These are phyloP conservation scores for Gossypium schwendimanii DNA, from an alignment of 441 rosid species.

Conservation along the genomic window DNA sequence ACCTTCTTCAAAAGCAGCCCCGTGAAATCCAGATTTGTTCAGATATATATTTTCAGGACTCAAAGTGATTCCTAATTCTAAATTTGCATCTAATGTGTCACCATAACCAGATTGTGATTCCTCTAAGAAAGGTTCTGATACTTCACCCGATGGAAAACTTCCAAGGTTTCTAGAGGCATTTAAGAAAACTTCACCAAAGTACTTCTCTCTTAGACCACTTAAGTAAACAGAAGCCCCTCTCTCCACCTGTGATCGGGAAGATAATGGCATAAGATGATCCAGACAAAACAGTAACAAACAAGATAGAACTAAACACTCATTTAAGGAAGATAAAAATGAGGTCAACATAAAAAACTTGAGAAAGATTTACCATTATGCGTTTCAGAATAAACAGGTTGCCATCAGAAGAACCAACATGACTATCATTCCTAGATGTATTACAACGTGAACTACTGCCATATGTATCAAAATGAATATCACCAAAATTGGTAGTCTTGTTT, in stretches of 20 bases:
- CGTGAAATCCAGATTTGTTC: slow-evolving; percentile 22
- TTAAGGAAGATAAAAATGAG: neutral
- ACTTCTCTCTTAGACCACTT: slow-evolving; percentile 91
- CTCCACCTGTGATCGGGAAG: slow-evolving; percentile 63
- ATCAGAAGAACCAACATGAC: slow-evolving; percentile 37
- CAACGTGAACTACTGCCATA: slow-evolving; percentile 26
- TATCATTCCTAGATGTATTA: slow-evolving; percentile 33
- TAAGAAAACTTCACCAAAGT: slow-evolving; percentile 83
- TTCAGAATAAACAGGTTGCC: slow-evolving; percentile 64
- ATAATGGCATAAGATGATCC: neutral
- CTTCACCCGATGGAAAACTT: slow-evolving; percentile 31
- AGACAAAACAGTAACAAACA: neutral
- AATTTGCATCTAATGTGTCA: slow-evolving; percentile 23
- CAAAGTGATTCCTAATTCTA: slow-evolving; percentile 27
- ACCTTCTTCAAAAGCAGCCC: slow-evolving; percentile 57
- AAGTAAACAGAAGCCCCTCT: slow-evolving; percentile 72
- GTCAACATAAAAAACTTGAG: neutral
- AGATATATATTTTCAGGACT: slow-evolving; percentile 22
- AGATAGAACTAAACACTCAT: slow-evolving; percentile 2
- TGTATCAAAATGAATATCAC: slow-evolving; percentile 24
- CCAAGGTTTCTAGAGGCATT: slow-evolving; percentile 57
- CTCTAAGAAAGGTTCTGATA: slow-evolving; percentile 27
- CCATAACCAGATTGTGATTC: slow-evolving; percentile 26
- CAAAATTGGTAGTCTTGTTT: slow-evolving; percentile 33
- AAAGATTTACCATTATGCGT: slow-evolving; percentile 75